These are phyloP conservation scores for Austroboletus eburneus DNA, from an alignment of 768 basidiomycete species.

Conservation along the genomic window DNA sequence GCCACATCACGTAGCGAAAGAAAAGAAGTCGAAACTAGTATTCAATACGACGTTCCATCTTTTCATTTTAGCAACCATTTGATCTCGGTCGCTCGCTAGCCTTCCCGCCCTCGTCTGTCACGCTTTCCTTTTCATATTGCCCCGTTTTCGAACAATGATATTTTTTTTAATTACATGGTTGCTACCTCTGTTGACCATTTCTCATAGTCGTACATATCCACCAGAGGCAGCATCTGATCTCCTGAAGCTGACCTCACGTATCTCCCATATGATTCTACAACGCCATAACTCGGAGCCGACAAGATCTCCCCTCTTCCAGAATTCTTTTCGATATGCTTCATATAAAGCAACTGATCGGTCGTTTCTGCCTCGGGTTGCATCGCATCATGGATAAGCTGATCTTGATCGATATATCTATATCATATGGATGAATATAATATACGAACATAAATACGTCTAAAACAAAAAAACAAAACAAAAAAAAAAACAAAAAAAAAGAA, in stretches of 20 bases:
- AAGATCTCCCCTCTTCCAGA: slow-evolving; percentile 16
- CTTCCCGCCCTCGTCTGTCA: too few species aligned
- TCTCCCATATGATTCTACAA: slow-evolving; percentile 16
- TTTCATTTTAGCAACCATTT: too few species aligned
- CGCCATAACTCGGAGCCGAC: slow-evolving; percentile 9
- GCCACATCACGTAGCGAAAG: too few species aligned
- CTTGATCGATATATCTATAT: slow-evolving; percentile 69
- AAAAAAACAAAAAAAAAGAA: too few species aligned
- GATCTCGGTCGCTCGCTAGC: too few species aligned
- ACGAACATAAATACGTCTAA: too few species aligned
- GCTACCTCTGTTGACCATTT: slow-evolving; percentile 19
- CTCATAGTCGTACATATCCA: slow-evolving; percentile 14
- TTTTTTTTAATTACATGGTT: not conserved
- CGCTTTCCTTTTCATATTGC: too few species aligned
- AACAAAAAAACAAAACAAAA: too few species aligned
- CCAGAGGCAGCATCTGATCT: not conserved
- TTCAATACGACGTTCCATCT: too few species aligned
- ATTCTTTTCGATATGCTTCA: slow-evolving; percentile 44
- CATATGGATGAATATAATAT: not conserved
- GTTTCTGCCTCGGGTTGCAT: slow-evolving; percentile 51
- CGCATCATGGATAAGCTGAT: slow-evolving; percentile 57
- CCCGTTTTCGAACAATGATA: too few species aligned
- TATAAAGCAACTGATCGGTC: slow-evolving; percentile 57
- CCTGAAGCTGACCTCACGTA: slow-evolving; percentile 16
- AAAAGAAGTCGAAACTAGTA: too few species aligned